Conservation (phyloP, 2,329 filamentous ascomycete genomes). For the Pezicula rhizophila region DNA sequence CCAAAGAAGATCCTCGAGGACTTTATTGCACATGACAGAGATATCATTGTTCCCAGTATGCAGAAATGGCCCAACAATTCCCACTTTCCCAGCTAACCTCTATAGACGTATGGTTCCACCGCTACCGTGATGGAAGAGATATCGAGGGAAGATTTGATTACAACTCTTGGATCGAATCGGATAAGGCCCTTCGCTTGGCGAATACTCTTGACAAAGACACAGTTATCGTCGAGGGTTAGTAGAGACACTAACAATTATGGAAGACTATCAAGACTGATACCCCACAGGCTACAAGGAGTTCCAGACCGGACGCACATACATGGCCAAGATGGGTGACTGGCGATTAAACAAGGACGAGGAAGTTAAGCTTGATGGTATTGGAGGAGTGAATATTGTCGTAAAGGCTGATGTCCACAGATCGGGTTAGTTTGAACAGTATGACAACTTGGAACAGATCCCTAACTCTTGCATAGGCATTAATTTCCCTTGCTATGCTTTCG, state of each 20-base stretch:
- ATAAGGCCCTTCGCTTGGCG: slow-evolving; percentile 73
- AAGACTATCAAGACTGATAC: slow-evolving; percentile 5
- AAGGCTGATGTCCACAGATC: slow-evolving; percentile 97
- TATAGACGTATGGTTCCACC: slow-evolving; percentile 93
- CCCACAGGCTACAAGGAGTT: slow-evolving; percentile 80
- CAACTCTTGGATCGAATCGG: slow-evolving; percentile 96
- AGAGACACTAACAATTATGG: neutral
- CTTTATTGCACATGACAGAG: slow-evolving; percentile 87
- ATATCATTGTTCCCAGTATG: slow-evolving; percentile 92
- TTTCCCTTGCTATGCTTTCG: slow-evolving; percentile 93
- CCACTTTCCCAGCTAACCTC: slow-evolving; percentile 21
- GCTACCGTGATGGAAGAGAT: slow-evolving; percentile 69
- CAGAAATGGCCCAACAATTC: neutral
- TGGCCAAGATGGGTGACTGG: slow-evolving; percentile 90
- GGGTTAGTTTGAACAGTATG: slow-evolving; percentile 45
- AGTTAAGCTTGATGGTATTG: slow-evolving; percentile 88
- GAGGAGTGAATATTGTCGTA: slow-evolving; percentile 94
- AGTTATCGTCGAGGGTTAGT: slow-evolving; percentile 76
- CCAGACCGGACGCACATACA: slow-evolving; percentile 82
- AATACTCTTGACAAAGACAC: slow-evolving; percentile 69
- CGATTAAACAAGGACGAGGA: slow-evolving; percentile 86
- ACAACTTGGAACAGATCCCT: slow-evolving; percentile 12
- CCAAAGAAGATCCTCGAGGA: slow-evolving; percentile 86
- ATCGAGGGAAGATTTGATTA: slow-evolving; percentile 98
- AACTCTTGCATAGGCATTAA: slow-evolving; percentile 67